phyloP scores from a whole-genome alignment of 257 asterid genomes.

The Thymus mandschuricus region DNA sequence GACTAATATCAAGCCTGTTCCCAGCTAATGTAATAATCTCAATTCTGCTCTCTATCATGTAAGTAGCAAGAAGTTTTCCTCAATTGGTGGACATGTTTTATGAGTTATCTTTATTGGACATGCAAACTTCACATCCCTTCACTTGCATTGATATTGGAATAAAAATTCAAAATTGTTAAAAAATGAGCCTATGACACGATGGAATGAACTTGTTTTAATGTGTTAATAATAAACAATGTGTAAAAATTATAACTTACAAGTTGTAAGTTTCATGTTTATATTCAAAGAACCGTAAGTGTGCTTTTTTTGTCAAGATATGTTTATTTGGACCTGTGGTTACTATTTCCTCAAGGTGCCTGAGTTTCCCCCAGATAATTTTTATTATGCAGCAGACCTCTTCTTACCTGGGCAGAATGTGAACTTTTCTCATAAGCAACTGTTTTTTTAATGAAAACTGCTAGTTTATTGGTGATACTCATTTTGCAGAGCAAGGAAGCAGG shows the following conservation, averaged over 20 bases:
- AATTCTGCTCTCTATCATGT: no score
- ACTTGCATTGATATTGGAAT: background rate
- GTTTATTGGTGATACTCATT: slow-evolving; percentile 5
- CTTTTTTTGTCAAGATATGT: background rate
- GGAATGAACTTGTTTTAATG: no score
- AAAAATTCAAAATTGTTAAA: no score
- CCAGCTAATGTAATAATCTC: no score
- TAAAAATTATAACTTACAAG: no score
- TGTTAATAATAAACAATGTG: no score
- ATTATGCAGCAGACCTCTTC: background rate
- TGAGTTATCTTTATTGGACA: background rate
- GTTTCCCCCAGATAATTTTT: background rate
- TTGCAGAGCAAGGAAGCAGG: slow-evolving; percentile 61
- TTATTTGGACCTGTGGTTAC: background rate
- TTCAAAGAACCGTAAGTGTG: no score
- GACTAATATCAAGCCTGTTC: no score
- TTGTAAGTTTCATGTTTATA: no score
- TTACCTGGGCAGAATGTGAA: background rate
- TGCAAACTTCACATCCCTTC: background rate
- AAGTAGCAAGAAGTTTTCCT: background rate
- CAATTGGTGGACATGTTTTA: background rate
- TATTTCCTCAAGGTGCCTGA: background rate
- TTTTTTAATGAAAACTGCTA: background rate
- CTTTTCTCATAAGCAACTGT: background rate
- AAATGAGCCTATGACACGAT: no score